These are phyloP conservation scores for Mycena galericulata DNA, from an alignment of 768 basidiomycete genomes.

Conservation along the genomic window DNA sequence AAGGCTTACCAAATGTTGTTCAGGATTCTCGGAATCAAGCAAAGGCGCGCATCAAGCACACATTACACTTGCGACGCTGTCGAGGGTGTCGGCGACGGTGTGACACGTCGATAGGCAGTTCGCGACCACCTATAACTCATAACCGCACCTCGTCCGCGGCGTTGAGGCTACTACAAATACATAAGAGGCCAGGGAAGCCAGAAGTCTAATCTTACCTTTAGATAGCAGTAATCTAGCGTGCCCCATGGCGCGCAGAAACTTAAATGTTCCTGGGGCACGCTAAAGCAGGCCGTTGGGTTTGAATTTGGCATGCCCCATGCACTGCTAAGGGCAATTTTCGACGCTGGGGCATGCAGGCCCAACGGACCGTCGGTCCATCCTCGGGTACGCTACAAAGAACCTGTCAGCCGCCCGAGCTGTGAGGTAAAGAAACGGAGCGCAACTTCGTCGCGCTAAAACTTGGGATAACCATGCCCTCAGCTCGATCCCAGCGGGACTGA, in stretches of 20 bases:
- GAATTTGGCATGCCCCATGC: background rate
- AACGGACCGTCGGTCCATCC: background rate
- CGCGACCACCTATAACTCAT: background rate
- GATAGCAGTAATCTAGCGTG: constrained; percentile 3
- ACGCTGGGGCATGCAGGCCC: background rate
- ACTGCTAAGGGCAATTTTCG: background rate
- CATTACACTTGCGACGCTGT: too few species aligned
- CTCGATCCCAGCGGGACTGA: too few species aligned
- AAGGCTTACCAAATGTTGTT: too few species aligned
- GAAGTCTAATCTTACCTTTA: background rate
- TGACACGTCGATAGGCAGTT: background rate
- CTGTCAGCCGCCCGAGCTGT: background rate
- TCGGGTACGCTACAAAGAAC: background rate
- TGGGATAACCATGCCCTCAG: too few species aligned
- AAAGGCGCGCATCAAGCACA: too few species aligned
- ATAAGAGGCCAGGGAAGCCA: background rate
- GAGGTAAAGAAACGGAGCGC: background rate
- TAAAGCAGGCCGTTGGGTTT: background rate
- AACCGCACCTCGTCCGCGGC: background rate
- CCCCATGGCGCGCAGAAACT: constrained; percentile 11
- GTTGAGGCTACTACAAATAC: background rate
- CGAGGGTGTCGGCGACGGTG: too few species aligned
- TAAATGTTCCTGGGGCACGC: background rate
- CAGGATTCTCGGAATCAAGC: too few species aligned
- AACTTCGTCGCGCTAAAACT: too few species aligned